Conservation (phyloP, 2,329 filamentous ascomycete species). For the Fusarium musae region DNA sequence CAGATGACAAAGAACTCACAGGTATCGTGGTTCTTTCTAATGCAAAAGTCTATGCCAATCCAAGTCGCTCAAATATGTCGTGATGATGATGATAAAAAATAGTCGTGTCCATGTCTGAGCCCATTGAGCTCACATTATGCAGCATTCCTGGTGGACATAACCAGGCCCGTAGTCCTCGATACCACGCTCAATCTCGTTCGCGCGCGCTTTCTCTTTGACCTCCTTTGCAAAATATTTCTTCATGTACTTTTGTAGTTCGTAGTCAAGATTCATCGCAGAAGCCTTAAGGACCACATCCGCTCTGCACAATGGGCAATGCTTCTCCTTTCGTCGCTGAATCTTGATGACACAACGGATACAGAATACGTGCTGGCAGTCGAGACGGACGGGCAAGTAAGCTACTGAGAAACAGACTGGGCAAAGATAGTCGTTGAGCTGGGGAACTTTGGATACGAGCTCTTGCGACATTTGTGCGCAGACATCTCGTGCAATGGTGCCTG, state of each 20-base stretch:
- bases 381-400: conserved; percentile 82
- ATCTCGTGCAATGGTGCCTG: conserved; percentile 76
- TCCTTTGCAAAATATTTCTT: conserved; percentile 80
- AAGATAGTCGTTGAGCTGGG: conserved; percentile 84
- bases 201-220: conserved; percentile 72
- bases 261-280: conserved; percentile 76
- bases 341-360: conserved; percentile 87
- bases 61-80: conserved; percentile 1
- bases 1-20: conserved; percentile 10
- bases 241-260: conserved; percentile 73
- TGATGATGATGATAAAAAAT: not conserved
- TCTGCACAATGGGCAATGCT: conserved; percentile 80
- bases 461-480: conserved; percentile 79
- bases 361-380: conserved; percentile 80
- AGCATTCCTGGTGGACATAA: conserved; percentile 69
- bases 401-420: conserved; percentile 85
- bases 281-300: conserved; percentile 76
- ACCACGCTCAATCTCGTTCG: conserved; percentile 81
- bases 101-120: not conserved
- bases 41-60: not conserved
- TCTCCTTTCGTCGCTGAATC: conserved; percentile 76
- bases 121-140: conserved; percentile 64
- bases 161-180: conserved; percentile 76
- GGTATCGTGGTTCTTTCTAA: not conserved
- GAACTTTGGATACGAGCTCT: conserved; percentile 77